Evolutionary conservation across 768 basidiomycete genomes (phyloP), one percentile per base, ranked within the genome.

Genomic region (Rhodocollybia butyracea): DNA sequence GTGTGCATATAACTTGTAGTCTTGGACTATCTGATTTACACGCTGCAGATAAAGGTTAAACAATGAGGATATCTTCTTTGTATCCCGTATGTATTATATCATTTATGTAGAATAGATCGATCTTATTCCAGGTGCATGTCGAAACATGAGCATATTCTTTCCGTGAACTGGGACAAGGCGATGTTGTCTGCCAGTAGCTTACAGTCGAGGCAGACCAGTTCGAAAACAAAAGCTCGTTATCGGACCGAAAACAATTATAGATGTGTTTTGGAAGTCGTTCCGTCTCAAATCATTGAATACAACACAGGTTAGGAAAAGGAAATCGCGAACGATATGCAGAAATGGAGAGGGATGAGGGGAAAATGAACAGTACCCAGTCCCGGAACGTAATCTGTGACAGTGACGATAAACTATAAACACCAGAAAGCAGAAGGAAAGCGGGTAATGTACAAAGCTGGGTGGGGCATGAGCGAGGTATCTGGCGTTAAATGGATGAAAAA

Each of bases 361-460:
- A 22, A 34, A 46, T 32, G 12, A n/a, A n/a, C n/a, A n/a, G 5
- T 31, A 43, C 38, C 27, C 51, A 15, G 39, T 53, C 40, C 12
- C 40, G 39, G 26, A 42, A 29, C 15, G 31, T 30, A 13, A 53
- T 30, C n/a, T 26, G 48, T 24, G 51, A 51, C 29, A 42, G 51
- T 39, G 48, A 39, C 43, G 51, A 42, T 39, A n/a, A 53, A 53
- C 51, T 53, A 53, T 42, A 42, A 7, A 53, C n/a, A n/a, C 51
- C 51, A 22, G 27, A 42, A 30, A 30, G 32, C 27, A 42, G 27
- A 42, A 38, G 38, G 29, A 31, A 29, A 30, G 42, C n/a, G 27
- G 17, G 31, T 41, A 15, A 34, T 24, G 11, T 15, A 36, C 34
- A 31, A 50, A 21, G 34, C 48, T 50, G 21, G 10, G 12, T 32